Percentiles rank a stretch among this genome's conserved stretches.
Evolutionary conservation across 495 filamentous ascomycete species (phyloP).

Genomic region (Letharia lupina): DNA sequence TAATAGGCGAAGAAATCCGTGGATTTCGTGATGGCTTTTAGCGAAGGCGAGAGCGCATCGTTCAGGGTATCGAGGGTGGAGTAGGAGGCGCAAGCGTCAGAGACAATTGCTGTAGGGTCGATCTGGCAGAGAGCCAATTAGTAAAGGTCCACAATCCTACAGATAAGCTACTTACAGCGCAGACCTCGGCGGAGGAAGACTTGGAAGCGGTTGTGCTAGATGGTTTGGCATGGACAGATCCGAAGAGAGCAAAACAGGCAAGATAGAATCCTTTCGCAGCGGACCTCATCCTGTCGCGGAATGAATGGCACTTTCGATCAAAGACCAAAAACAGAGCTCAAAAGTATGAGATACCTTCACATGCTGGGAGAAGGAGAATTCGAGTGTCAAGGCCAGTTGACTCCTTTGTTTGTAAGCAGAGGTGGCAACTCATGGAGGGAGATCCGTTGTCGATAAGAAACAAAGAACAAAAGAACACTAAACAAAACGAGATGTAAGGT

Average conservation of each 20-base stretch:
- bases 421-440: not conserved
- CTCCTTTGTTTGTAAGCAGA: constrained; percentile 12
- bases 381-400: not conserved
- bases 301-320: not conserved
- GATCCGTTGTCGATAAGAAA: not conserved
- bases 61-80: constrained; percentile 81
- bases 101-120: constrained; percentile 55
- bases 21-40: constrained; percentile 70
- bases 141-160: not conserved
- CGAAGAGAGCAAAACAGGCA: constrained; percentile 65
- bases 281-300: constrained; percentile 48
- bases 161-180: constrained; percentile 47
- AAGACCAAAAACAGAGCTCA: not conserved
- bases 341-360: not conserved
- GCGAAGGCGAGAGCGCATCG: constrained; percentile 62
- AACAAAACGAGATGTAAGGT: not conserved
- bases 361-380: not conserved
- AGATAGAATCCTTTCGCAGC: constrained; percentile 64
- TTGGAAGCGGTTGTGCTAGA: constrained; percentile 35
- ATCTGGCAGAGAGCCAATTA: constrained; percentile 39
- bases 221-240: constrained; percentile 37
- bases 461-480: not conserved
- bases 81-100: constrained; percentile 90
- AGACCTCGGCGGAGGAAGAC: constrained; percentile 44
- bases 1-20: constrained; percentile 99